Evolutionary conservation across 495 filamentous ascomycete species (phyloP).

Genomic region (Tetracladium setigerum): DNA sequence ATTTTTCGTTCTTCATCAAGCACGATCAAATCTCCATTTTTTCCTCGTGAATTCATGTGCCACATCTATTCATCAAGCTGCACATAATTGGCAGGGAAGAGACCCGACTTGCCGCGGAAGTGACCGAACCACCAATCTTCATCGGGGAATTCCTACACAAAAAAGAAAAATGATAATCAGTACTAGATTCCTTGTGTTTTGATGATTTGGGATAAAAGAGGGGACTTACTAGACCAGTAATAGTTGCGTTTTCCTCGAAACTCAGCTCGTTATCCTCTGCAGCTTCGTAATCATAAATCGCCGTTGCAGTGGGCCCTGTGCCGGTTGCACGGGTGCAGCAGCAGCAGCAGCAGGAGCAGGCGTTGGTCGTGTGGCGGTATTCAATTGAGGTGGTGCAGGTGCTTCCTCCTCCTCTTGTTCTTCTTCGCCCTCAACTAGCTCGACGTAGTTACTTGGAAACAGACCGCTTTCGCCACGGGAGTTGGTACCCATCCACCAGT

Average conservation of each 20-base stretch:
- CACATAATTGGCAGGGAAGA: slow-evolving; percentile 91
- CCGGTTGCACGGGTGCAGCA: slow-evolving; percentile 24
- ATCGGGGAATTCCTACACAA: slow-evolving; percentile 82
- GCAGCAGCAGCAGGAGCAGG: slow-evolving; percentile 24
- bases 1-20: no score
- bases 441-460: slow-evolving; percentile 96
- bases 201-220: neutral
- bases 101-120: slow-evolving; percentile 66
- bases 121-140: slow-evolving; percentile 98
- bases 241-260: slow-evolving; percentile 83
- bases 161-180: slow-evolving; percentile 5
- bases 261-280: slow-evolving; percentile 95
- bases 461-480: slow-evolving; percentile 70
- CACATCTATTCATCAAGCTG: slow-evolving; percentile 46
- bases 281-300: slow-evolving; percentile 93
- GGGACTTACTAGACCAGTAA: slow-evolving; percentile 39
- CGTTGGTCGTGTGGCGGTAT: slow-evolving; percentile 19
- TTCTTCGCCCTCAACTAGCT: slow-evolving; percentile 58
- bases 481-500: slow-evolving; percentile 98
- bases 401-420: slow-evolving; percentile 14
- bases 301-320: slow-evolving; percentile 64
- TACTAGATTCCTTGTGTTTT: slow-evolving; percentile 1
- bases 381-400: slow-evolving; percentile 14
- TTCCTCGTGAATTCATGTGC: no score
- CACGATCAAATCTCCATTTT: no score